Base-by-base conservation (phyloP, 352 stramenopile genomes). In the Globisporangium barbulae region DNA sequence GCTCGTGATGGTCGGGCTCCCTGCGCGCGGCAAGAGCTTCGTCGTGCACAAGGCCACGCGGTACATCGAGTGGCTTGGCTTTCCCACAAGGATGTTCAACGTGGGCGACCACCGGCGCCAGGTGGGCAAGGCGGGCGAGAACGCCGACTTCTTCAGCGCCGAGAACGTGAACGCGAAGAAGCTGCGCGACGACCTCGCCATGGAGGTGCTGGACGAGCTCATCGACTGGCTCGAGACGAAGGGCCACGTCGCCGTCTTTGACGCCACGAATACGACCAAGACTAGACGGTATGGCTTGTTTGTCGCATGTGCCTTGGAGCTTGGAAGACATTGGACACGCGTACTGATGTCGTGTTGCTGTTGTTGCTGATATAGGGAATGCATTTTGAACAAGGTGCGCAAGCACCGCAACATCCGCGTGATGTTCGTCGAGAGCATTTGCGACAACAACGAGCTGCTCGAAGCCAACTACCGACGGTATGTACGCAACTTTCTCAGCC, bases 401-500 rank as follows among this genome's bases (percentile, higher is more conserved):
- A 78, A 73, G 37, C 83, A 89, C 45, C 61, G 44, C 35, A 92
- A 90, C 64, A 74, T 89, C 52, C 81, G 93, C 52, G 88, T 98
- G 55, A 90, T 98, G 68, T 98, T 98, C 72, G 89, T 98, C 0
- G 95, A 98, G 72, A 96, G 84, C 68, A 97, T 98, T 70, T 98
- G 95, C 69, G 93, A 98, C 73, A 95, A 98, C 69, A 66, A 85
- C 45, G 78, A 96, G 68, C 70, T 98, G 15, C 74, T 98, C 10
- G 76, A 97, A 59, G 89, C 86, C 59, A 98, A 98, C 79, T 98
- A 96, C 65, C 74, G 75, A 53, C 68, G 85, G 84, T 91, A n/a
- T 9, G 33, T 67, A 12, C 30, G 48, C 25, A 33, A n/a, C 25
- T 25, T 28, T 17, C 19, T 19, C 30, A 30, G 3, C 19, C 25